These are phyloP conservation scores for Lepiota brunneoincarnata DNA, from an alignment of 768 basidiomycete genomes.

Conservation along the genomic window DNA sequence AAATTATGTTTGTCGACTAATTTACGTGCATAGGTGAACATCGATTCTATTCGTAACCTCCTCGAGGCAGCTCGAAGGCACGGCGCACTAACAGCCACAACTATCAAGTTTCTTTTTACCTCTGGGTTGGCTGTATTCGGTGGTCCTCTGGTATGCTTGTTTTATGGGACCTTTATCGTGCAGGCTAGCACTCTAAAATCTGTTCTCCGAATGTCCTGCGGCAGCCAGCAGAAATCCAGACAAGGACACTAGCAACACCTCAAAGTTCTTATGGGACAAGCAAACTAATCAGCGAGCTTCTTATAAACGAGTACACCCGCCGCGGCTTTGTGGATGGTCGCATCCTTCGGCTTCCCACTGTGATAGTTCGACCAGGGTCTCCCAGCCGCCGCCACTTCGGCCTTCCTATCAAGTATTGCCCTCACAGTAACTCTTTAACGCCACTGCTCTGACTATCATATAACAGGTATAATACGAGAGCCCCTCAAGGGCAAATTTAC, in stretches of 20 bases:
- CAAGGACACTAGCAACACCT: slow-evolving; percentile 50
- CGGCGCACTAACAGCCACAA: slow-evolving; percentile 13
- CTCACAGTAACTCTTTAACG: neutral
- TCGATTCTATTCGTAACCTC: slow-evolving; percentile 50
- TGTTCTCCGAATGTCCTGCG: neutral
- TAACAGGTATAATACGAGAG: slow-evolving; percentile 50
- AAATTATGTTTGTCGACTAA: neutral
- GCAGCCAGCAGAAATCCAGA: slow-evolving; percentile 40
- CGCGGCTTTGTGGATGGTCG: slow-evolving; percentile 57
- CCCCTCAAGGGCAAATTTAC: slow-evolving; percentile 48
- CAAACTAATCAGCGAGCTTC: slow-evolving; percentile 52
- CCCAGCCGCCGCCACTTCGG: slow-evolving; percentile 53
- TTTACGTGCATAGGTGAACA: slow-evolving; percentile 38
- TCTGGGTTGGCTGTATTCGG: slow-evolving; percentile 62
- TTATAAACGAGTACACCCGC: slow-evolving; percentile 59
- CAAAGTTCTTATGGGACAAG: slow-evolving; percentile 56
- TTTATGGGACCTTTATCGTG: neutral
- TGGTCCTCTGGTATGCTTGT: slow-evolving; percentile 39
- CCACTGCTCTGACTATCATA: neutral
- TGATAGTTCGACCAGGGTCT: slow-evolving; percentile 53
- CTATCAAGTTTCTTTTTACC: slow-evolving; percentile 55
- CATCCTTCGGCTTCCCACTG: slow-evolving; percentile 58
- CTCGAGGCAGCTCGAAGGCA: slow-evolving; percentile 35
- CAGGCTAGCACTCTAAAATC: neutral
- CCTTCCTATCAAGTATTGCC: slow-evolving; percentile 52